Conservation (phyloP, 2,329 filamentous ascomycete genomes). For the Biscogniauxia marginata region DNA sequence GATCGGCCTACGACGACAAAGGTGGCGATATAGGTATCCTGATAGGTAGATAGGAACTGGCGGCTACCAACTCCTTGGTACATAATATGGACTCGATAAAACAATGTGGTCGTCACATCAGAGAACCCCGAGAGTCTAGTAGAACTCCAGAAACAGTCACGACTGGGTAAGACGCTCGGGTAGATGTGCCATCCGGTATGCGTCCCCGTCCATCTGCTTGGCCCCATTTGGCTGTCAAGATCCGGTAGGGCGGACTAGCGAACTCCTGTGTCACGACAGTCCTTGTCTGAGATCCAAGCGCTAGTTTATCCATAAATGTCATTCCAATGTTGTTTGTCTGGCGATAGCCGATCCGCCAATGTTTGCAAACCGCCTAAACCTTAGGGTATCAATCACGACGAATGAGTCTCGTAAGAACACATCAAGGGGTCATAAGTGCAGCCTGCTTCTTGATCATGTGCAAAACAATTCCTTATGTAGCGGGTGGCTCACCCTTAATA, state of each 20-base stretch:
- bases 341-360: slow-evolving; percentile 2
- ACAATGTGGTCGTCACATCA: not conserved
- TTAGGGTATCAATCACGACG: slow-evolving; percentile 22
- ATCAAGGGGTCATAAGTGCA: not conserved
- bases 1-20: no score
- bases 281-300: slow-evolving; percentile 1
- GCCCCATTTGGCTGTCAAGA: slow-evolving; percentile 1
- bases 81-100: no score
- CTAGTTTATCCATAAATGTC: slow-evolving; percentile 7
- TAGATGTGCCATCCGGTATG: slow-evolving; percentile 6
- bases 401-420: slow-evolving; percentile 8
- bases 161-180: not conserved
- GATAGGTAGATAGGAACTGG: no score
- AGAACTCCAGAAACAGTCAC: not conserved
- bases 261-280: slow-evolving; percentile 17
- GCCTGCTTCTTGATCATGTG: not conserved
- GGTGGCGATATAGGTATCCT: no score
- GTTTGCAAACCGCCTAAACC: slow-evolving; percentile 13
- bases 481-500: not conserved
- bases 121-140: not conserved
- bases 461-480: not conserved
- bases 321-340: slow-evolving; percentile 10
- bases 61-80: no score
- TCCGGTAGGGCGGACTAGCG: slow-evolving; percentile 12
- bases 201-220: slow-evolving; percentile 2